Evolutionary conservation across 2,329 filamentous ascomycete species (phyloP).

Genomic region (Alternaria novae-zelandiae): DNA sequence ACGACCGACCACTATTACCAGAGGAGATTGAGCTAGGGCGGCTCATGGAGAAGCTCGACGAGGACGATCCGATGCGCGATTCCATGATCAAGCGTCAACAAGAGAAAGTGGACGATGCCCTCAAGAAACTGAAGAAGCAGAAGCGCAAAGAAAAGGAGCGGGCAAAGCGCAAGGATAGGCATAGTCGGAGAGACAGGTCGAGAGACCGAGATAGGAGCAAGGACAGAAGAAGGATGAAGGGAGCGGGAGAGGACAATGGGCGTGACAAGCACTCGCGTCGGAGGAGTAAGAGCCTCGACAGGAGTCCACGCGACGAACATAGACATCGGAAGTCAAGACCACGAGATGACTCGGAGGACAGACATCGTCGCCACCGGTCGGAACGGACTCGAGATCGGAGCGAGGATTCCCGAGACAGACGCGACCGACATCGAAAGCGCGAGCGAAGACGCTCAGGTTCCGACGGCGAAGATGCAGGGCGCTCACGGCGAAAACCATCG

Average conservation of each 20-base stretch:
- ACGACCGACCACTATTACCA: conserved; percentile 69
- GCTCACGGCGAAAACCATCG: conserved; percentile 15
- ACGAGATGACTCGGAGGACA: conserved; percentile 18
- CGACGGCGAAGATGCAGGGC: conserved; percentile 12
- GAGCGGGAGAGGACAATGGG: conserved; percentile 17
- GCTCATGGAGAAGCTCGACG: conserved; percentile 81
- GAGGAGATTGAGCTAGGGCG: conserved; percentile 82
- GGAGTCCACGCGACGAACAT: conserved; percentile 17
- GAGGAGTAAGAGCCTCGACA: conserved; percentile 23
- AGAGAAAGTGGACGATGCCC: conserved; percentile 78
- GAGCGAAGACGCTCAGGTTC: conserved; percentile 12
- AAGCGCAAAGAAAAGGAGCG: conserved; percentile 56
- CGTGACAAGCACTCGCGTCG: conserved; percentile 18
- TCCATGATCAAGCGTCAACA: conserved; percentile 91
- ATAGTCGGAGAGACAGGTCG: conserved; percentile 32
- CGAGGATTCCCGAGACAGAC: conserved; percentile 12
- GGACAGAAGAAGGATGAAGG: conserved; percentile 30
- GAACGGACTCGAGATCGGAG: conserved; percentile 20
- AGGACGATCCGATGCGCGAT: conserved; percentile 97
- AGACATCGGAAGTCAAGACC: conserved; percentile 1
- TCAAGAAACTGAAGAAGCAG: conserved; percentile 61
- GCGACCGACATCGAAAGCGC: conserved; percentile 17
- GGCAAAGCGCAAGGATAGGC: conserved; percentile 48
- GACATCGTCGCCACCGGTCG: conserved; percentile 16
- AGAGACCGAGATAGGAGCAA: conserved; percentile 30